phyloP scores from a whole-genome alignment of 306 rosid genomes.

The Herpetospermum pedunculosum region DNA sequence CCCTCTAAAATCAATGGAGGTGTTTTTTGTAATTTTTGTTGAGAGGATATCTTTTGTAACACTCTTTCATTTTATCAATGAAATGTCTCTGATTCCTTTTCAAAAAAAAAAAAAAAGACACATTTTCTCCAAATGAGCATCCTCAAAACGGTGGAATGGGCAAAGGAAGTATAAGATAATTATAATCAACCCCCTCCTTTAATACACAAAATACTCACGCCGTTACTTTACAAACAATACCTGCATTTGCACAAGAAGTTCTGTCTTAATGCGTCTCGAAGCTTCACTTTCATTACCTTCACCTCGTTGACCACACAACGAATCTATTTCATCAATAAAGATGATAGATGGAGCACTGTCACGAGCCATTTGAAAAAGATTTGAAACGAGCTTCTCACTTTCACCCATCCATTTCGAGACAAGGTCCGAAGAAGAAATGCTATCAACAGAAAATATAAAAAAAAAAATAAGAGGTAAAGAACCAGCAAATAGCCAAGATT shows the following conservation, averaged over 20 bases:
- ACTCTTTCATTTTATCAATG: no score
- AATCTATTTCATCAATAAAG: constrained; percentile 95
- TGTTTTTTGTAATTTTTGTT: no score
- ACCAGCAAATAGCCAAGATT: not conserved
- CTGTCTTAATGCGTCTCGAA: constrained; percentile 95
- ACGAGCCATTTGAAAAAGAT: constrained; percentile 98
- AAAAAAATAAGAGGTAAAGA: not conserved
- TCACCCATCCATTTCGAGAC: constrained; percentile 99
- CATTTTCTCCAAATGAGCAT: not conserved
- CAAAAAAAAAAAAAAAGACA: no score
- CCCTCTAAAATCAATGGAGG: no score
- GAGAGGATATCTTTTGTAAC: no score
- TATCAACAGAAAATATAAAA: constrained; percentile 16
- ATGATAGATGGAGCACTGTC: constrained; percentile 98
- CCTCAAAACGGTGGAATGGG: not conserved
- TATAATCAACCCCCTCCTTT: not conserved
- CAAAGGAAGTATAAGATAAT: not conserved
- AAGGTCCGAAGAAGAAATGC: constrained; percentile 93
- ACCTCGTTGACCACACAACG: constrained; percentile 91
- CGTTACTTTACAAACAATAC: constrained; percentile 23
- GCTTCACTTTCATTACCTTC: constrained; percentile 99
- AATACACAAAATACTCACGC: not conserved
- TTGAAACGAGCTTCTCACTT: constrained; percentile 97
- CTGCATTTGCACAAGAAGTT: constrained; percentile 99
- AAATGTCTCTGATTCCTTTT: no score